Evolutionary conservation across 108 stramenopile species (phyloP), one percentile per base, ranked within the genome.

Genomic region (Cylindrotheca fusiformis): DNA sequence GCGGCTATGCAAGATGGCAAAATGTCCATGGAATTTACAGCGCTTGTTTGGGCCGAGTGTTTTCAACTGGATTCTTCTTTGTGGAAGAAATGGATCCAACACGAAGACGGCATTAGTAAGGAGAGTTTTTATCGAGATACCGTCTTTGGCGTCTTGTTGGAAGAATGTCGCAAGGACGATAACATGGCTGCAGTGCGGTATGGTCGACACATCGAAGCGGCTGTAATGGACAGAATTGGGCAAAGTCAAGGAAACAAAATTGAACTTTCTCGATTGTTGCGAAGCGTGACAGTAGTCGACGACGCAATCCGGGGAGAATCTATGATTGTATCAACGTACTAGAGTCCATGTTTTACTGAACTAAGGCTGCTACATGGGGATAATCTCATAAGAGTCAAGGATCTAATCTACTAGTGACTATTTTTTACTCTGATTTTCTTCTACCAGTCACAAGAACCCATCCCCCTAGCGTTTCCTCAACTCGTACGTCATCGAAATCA

Each of bases 371-470:
- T 6, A 6, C 36, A 14, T 41, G 6, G 36, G 14, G 36, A 41
- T 14, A 41, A 41, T 41, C 14, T 6, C 36, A n/a, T n/a, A n/a
- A n/a, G n/a, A n/a, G n/a, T n/a, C n/a, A n/a, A n/a, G n/a, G n/a
- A n/a, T n/a, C n/a, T n/a, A n/a, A n/a, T n/a, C n/a, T n/a, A n/a
- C n/a, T n/a, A n/a, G n/a, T n/a, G n/a, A n/a, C n/a, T n/a, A n/a
- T n/a, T n/a, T n/a, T n/a, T n/a, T n/a, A n/a, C n/a, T n/a, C n/a
- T n/a, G n/a, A n/a, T n/a, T 66, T 85, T 31, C 81, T 53, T 48
- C n/a, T 85, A 36, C 89, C 89, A 27, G 89, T 83, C n/a, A 90
- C 71, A 12, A 90, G 51, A 25, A 87, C 75, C 89, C 89, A 90
- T 0, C 71, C 77, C 29, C 52, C 65, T 49, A 70, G 67, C 32